Conservation (phyloP, 2,329 filamentous ascomycete species). For the Teratosphaeria pseudoeucalypti region DNA sequence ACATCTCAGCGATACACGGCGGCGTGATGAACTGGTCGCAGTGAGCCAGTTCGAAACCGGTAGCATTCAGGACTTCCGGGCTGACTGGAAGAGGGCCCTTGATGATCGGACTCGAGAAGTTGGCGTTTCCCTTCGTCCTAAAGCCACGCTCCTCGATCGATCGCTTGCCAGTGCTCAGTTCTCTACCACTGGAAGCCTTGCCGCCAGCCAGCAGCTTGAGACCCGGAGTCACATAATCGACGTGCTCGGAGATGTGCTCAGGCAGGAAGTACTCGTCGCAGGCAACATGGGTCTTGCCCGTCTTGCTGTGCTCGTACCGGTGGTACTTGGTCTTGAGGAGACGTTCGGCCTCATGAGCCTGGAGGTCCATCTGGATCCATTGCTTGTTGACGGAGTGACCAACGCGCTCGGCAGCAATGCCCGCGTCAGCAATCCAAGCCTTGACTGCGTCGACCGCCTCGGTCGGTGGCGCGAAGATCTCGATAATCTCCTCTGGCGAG, state of each 20-base stretch:
- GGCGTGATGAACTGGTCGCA: constrained; percentile 50
- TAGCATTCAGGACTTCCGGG: background rate
- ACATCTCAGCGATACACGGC: constrained; percentile 35
- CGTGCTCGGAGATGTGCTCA: constrained; percentile 17
- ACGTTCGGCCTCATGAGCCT: constrained; percentile 36
- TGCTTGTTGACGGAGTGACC: constrained; percentile 41
- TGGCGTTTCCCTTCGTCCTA: constrained; percentile 29
- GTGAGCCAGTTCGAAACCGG: constrained; percentile 16
- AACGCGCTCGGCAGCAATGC: constrained; percentile 40
- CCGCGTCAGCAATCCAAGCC: constrained; percentile 43
- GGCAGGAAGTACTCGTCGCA: constrained; percentile 30
- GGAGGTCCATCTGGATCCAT: constrained; percentile 42
- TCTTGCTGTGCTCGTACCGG: constrained; percentile 34
- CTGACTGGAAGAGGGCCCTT: background rate
- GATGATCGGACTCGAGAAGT: background rate
- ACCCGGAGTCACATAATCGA: constrained; percentile 31
- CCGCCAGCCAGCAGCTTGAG: constrained; percentile 19
- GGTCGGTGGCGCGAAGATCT: constrained; percentile 26
- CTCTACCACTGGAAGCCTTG: background rate
- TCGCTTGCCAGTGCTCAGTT: background rate
- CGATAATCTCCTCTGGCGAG: constrained; percentile 32
- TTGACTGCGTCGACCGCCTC: constrained; percentile 42
- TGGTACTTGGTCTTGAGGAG: constrained; percentile 46
- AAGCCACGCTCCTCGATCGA: constrained; percentile 36
- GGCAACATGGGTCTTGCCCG: constrained; percentile 25